Conservation (phyloP, 2,329 filamentous ascomycete genomes). For the Trichophyton simii region DNA sequence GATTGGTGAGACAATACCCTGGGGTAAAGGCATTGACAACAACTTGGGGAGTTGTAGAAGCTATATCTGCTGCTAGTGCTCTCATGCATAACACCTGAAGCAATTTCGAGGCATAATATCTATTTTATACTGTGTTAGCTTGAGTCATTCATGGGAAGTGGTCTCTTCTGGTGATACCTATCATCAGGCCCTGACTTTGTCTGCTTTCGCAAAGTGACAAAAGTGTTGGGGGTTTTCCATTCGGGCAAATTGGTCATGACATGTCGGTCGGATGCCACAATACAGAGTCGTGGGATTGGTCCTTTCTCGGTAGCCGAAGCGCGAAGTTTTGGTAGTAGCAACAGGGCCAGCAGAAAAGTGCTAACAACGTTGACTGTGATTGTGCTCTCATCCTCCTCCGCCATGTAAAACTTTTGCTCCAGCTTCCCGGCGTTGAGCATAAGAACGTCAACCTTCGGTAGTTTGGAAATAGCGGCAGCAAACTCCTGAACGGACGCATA, state of each 20-base stretch:
- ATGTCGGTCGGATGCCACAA: background rate
- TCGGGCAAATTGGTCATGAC: background rate
- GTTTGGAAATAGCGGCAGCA: slow-evolving; percentile 13
- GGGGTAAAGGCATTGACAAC: background rate
- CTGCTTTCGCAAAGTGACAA: background rate
- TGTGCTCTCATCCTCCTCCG: slow-evolving; percentile 28
- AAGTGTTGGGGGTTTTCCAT: background rate
- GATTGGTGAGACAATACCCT: background rate
- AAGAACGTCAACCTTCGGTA: slow-evolving; percentile 23
- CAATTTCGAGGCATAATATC: background rate
- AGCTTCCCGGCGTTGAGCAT: slow-evolving; percentile 29
- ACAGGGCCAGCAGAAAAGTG: slow-evolving; percentile 25
- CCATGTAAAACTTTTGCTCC: slow-evolving; percentile 16
- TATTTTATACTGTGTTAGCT: background rate
- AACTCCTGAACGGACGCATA: slow-evolving; percentile 24
- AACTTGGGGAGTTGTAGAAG: background rate
- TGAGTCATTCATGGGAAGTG: background rate
- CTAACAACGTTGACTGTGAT: slow-evolving; percentile 31
- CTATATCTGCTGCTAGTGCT: background rate
- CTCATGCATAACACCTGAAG: background rate
- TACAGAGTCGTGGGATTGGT: background rate
- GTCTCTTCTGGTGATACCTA: background rate
- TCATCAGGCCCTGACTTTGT: background rate
- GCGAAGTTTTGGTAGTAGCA: slow-evolving; percentile 26
- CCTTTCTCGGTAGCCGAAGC: slow-evolving; percentile 11